Evolutionary conservation across 176 grass and related monocot genomes (phyloP), one percentile per base, ranked within the genome.

Genomic region (Aegilops speltoides): DNA sequence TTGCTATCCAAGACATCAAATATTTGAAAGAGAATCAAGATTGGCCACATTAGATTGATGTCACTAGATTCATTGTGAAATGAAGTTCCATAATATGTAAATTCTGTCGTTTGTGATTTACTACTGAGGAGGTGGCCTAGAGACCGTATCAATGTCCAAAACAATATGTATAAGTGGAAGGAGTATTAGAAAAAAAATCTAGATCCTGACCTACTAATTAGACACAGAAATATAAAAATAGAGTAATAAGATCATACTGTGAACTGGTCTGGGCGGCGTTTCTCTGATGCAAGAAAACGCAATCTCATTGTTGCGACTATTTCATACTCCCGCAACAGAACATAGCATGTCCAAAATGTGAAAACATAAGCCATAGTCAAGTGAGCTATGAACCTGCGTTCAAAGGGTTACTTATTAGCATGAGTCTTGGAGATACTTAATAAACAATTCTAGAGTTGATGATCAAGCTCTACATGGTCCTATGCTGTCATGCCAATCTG

Each of bases 321-420:
- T 87, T 82, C 87, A 80, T 99, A 99, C 68, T 99, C 97, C 67
- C 66, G 92, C 46, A 91, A 76, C 26, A 99, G 87, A 29, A 99
- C 85, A 86, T 97, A 99, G 79, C 92, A 99, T 28, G 94, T 97
- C 97, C 97, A 99, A 93, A 93, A 99, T 85, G 97, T 97, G 89
- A 99, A 94, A 50, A 70, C 85, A 91, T 99, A 99, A 79, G 90
- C 89, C 94, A 99, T 93, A 36, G 46, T 57, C 83, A 97, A 82
- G 80, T 99, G 97, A 57, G 90, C 82, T 88, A 77, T 82, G 76
- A 99, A 99, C 84, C 97, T 99, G 89, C 76, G 81, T 79, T 52
- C 84, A 87, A 81, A 84, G 80, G 38, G 33, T 87, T 34, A 66
- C 6, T 85, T 37, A 41, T 64, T 54, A 65, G 36, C 67, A 69